phyloP scores from a whole-genome alignment of 345 rosid genomes.

The Salix purpurea region DNA sequence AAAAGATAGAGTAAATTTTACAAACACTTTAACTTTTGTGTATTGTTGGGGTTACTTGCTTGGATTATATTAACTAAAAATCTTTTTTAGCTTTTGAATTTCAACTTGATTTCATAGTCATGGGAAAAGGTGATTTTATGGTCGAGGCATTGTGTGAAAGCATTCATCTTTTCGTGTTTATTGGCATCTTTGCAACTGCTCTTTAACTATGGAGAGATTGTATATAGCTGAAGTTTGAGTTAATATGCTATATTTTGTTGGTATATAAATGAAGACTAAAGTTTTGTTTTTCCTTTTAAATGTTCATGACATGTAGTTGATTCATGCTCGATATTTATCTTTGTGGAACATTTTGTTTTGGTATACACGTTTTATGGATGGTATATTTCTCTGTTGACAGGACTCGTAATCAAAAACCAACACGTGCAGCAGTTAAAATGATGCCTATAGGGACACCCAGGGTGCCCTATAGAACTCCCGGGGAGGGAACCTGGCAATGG shows the following conservation, averaged over 20 bases:
- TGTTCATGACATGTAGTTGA: background rate
- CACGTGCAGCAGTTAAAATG: constrained; percentile 53
- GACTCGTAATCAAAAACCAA: constrained; percentile 37
- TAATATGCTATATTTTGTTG: background rate
- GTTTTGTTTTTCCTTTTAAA: background rate
- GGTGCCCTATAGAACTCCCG: constrained; percentile 65
- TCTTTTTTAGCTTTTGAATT: too few relatives aligned
- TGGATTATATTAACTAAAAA: too few relatives aligned
- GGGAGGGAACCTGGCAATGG: constrained; percentile 85
- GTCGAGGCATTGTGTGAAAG: too few relatives aligned
- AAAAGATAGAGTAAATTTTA: too few relatives aligned
- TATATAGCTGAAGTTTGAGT: background rate
- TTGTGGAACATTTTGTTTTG: background rate
- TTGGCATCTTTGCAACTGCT: background rate
- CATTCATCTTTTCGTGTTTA: too few relatives aligned
- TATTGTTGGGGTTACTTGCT: too few relatives aligned
- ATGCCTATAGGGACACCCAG: constrained; percentile 82
- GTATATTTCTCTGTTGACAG: constrained; percentile 28
- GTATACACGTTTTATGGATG: background rate
- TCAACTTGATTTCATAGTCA: too few relatives aligned
- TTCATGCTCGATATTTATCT: background rate
- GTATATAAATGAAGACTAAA: background rate
- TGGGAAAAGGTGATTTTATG: too few relatives aligned
- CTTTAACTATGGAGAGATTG: background rate
- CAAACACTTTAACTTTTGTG: too few relatives aligned